Evolutionary conservation across 1,139 yeast species (phyloP).

Genomic region (Yarrowia galli): DNA sequence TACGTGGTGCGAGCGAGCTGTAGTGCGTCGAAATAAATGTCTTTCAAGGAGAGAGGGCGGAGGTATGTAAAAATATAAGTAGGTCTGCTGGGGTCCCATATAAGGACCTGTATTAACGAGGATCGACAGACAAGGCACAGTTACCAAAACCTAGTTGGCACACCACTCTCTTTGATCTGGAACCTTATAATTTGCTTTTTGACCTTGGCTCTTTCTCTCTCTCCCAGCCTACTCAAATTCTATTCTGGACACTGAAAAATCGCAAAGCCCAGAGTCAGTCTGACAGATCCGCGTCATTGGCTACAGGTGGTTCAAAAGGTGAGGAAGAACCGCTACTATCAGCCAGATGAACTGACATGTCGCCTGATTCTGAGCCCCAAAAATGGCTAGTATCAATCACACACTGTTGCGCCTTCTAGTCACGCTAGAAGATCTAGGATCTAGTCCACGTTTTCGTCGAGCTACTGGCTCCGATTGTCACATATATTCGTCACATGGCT

Average conservation of each 20-base stretch:
- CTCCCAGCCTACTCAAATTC: background rate
- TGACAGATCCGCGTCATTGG: background rate
- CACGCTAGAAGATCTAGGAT: background rate
- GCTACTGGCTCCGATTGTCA: background rate
- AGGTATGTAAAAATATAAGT: background rate
- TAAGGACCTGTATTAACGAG: slow-evolving; percentile 9
- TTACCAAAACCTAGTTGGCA: slow-evolving; percentile 8
- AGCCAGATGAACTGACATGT: too few species aligned
- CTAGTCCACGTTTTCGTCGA: slow-evolving; percentile 1
- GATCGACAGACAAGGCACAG: slow-evolving; percentile 30
- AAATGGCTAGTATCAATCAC: background rate
- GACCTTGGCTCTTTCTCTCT: slow-evolving; percentile 9
- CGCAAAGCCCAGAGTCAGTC: background rate
- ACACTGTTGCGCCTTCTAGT: background rate
- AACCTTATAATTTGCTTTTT: slow-evolving; percentile 25
- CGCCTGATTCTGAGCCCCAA: background rate
- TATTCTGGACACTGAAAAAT: background rate
- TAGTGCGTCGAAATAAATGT: background rate
- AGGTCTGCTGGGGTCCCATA: slow-evolving; percentile 11
- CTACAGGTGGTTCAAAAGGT: background rate
- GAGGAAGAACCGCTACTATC: background rate
- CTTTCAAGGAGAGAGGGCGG: background rate
- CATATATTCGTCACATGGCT: slow-evolving; percentile 14
- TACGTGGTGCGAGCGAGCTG: background rate
- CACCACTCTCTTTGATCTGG: slow-evolving; percentile 15